phyloP scores from a whole-genome alignment of 1,284 basidiomycete genomes.

The Boletus austroedulis region DNA sequence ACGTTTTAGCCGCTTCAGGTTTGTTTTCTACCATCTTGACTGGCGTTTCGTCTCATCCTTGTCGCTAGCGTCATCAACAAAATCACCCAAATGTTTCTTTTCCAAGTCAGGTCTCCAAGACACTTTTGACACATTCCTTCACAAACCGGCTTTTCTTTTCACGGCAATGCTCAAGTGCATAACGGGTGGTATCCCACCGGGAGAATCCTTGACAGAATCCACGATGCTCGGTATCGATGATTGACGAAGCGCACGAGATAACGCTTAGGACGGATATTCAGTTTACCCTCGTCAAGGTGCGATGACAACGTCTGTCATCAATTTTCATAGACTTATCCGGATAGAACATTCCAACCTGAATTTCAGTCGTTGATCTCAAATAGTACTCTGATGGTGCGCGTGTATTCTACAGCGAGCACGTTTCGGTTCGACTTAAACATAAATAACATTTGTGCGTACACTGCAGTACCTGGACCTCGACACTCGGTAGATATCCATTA shows the following conservation, averaged over 20 bases:
- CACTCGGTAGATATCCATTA: constrained; percentile 99
- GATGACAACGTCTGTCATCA: constrained; percentile 35
- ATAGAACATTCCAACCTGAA: constrained; percentile 95
- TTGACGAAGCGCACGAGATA: constrained; percentile 96
- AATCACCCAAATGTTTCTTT: constrained; percentile 74
- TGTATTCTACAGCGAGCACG: constrained; percentile 77
- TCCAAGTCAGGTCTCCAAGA: constrained; percentile 78
- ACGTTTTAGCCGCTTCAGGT: constrained; percentile 63
- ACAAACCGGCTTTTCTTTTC: constrained; percentile 81
- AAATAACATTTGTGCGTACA: constrained; percentile 1
- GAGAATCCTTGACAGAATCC: constrained; percentile 97
- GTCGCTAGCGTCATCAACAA: constrained; percentile 70
- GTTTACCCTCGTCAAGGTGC: constrained; percentile 93
- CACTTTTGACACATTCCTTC: constrained; percentile 73
- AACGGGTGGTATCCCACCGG: constrained; percentile 97
- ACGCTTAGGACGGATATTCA: constrained; percentile 96
- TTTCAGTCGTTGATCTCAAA: constrained; percentile 88
- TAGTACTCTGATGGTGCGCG: constrained; percentile 93
- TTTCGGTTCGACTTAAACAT: not conserved
- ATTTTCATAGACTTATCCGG: constrained; percentile 11
- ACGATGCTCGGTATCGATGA: constrained; percentile 89
- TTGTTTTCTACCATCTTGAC: constrained; percentile 18
- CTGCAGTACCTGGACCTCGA: constrained; percentile 87
- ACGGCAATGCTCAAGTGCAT: constrained; percentile 98
- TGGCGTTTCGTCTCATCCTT: constrained; percentile 5